Evolutionary conservation across 2,329 filamentous ascomycete genomes (phyloP).

Genomic region (Fusarium sp.): DNA sequence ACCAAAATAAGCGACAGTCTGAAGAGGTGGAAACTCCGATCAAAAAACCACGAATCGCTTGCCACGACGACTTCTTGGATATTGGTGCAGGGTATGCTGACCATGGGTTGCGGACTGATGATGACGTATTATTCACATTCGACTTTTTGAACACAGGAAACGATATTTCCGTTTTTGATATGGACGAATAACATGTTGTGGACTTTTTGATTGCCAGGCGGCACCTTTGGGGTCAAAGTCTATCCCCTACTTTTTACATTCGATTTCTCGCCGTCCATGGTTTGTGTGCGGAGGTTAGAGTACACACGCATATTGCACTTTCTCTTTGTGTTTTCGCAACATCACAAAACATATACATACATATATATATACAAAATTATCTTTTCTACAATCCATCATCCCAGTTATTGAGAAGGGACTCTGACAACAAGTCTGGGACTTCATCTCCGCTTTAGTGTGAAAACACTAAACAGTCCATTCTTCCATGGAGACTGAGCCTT

Average conservation of each 20-base stretch:
- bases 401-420: neutral
- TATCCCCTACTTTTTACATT: neutral
- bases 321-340: neutral
- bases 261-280: neutral
- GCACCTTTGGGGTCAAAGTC: neutral
- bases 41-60: constrained; percentile 40
- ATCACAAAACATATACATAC: neutral
- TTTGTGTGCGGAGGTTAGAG: neutral
- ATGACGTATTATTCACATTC: constrained; percentile 43
- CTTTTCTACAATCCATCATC: neutral
- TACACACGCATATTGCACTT: neutral
- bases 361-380: neutral
- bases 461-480: neutral
- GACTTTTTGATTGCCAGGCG: too few species aligned
- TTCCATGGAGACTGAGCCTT: neutral
- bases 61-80: constrained; percentile 41
- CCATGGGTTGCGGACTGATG: constrained; percentile 31
- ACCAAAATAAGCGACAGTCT: constrained; percentile 40
- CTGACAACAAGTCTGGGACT: neutral
- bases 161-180: constrained; percentile 43
- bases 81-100: constrained; percentile 39
- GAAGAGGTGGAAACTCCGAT: constrained; percentile 24
- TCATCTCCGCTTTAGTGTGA: neutral
- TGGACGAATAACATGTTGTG: constrained; percentile 35
- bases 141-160: constrained; percentile 39